Conservation (phyloP, 345 rosid species). For the Geranium rotundifolium region DNA sequence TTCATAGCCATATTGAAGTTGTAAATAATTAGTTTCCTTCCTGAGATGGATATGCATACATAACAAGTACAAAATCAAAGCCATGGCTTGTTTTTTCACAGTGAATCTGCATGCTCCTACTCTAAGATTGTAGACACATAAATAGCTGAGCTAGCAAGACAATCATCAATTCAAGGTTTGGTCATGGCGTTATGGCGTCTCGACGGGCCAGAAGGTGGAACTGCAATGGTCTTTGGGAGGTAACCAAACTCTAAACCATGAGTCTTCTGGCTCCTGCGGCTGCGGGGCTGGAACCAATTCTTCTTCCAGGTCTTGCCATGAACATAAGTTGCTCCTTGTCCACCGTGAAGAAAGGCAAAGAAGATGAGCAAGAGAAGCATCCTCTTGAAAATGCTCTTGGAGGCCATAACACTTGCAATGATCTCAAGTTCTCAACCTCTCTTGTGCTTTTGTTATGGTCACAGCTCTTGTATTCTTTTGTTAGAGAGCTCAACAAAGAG, state of each 20-base stretch:
- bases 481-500: no score
- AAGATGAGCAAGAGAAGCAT: conserved; percentile 12
- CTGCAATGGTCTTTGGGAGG: conserved; percentile 13
- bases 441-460: not conserved
- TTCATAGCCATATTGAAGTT: no score
- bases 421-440: not conserved
- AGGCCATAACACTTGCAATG: conserved; percentile 9
- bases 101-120: not conserved
- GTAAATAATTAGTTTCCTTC: no score
- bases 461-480: not conserved
- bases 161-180: not conserved
- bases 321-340: conserved; percentile 6
- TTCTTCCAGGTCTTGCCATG: not conserved
- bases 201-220: conserved; percentile 34
- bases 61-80: no score
- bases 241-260: not conserved
- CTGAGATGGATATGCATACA: no score
- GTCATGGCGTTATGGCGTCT: conserved; percentile 12
- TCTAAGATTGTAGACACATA: not conserved
- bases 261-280: no score
- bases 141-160: not conserved
- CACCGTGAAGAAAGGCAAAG: conserved; percentile 2
- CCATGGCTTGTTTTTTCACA: no score
- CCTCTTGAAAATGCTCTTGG: conserved; percentile 6
- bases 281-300: no score